Evolutionary conservation across 305 asterid genomes (phyloP).

Genomic region (Fraxinus latifolia): DNA sequence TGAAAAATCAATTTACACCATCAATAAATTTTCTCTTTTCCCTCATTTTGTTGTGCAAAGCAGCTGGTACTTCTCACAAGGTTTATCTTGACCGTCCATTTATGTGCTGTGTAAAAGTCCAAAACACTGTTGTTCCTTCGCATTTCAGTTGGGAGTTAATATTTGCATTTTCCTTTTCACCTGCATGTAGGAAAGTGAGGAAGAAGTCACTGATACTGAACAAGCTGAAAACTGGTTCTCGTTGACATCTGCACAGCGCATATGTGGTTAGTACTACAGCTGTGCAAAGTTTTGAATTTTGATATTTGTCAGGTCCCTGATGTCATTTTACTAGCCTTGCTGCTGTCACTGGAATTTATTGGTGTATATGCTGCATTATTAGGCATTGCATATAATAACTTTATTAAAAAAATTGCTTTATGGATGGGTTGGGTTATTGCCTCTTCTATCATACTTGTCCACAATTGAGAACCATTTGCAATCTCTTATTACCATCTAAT

Average conservation of each 20-base stretch:
- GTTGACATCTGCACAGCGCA: slow-evolving; percentile 54
- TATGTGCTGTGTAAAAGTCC: not conserved
- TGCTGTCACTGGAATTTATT: slow-evolving; percentile 14
- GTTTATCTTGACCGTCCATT: not conserved
- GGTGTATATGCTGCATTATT: slow-evolving; percentile 7
- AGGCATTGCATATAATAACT: not conserved
- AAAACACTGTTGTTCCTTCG: not conserved
- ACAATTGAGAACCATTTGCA: not conserved
- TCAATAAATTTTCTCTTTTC: not conserved
- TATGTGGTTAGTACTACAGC: slow-evolving; percentile 41
- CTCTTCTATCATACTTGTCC: not conserved
- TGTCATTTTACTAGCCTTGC: not conserved
- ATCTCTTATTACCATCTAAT: not conserved
- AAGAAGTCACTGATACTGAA: slow-evolving; percentile 55
- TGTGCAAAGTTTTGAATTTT: not conserved
- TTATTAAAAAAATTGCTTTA: not conserved
- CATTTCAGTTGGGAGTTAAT: slow-evolving; percentile 6
- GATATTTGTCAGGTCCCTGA: not conserved
- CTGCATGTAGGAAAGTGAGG: slow-evolving; percentile 46
- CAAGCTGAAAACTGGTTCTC: slow-evolving; percentile 64
- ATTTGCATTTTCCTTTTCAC: not conserved
- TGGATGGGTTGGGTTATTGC: not conserved
- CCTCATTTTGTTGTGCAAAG: not conserved
- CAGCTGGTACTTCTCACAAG: not conserved
- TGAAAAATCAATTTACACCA: not conserved